These are phyloP conservation scores for Ceriops zippeliana DNA, from an alignment of 345 rosid species.

Conservation along the genomic window DNA sequence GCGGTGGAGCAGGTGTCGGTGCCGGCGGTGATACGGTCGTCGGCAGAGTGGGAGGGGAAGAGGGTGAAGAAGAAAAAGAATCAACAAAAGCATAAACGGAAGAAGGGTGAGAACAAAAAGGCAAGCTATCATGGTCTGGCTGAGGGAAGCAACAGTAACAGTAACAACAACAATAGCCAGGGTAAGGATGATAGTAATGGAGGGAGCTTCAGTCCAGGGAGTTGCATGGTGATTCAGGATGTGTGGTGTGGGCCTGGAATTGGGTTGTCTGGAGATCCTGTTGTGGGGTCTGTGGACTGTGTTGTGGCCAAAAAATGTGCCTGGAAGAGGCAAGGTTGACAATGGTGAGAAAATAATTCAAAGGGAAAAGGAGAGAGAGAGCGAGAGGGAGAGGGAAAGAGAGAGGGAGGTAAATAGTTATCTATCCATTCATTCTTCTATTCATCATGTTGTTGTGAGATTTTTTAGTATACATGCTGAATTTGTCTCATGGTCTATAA, in stretches of 20 bases:
- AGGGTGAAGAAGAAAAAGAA: constrained; percentile 46
- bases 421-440: background rate
- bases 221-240: constrained; percentile 59
- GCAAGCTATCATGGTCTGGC: constrained; percentile 5
- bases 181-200: background rate
- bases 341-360: constrained; percentile 43
- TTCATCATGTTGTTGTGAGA: no score
- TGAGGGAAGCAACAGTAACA: background rate
- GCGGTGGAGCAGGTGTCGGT: constrained; percentile 79
- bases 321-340: constrained; percentile 63
- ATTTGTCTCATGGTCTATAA: background rate
- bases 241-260: constrained; percentile 97
- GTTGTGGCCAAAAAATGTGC: constrained; percentile 52
- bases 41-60: constrained; percentile 78
- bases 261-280: constrained; percentile 76
- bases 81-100: constrained; percentile 32
- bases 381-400: constrained; percentile 28
- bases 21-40: constrained; percentile 72
- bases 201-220: constrained; percentile 22
- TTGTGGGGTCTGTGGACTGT: constrained; percentile 54
- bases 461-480: background rate
- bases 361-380: constrained; percentile 20
- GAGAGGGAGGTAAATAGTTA: constrained; percentile 24
- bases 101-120: constrained; percentile 25
- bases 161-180: background rate